Evolutionary conservation across 306 rosid genomes (phyloP).

Genomic region (Cicer yamashitae): DNA sequence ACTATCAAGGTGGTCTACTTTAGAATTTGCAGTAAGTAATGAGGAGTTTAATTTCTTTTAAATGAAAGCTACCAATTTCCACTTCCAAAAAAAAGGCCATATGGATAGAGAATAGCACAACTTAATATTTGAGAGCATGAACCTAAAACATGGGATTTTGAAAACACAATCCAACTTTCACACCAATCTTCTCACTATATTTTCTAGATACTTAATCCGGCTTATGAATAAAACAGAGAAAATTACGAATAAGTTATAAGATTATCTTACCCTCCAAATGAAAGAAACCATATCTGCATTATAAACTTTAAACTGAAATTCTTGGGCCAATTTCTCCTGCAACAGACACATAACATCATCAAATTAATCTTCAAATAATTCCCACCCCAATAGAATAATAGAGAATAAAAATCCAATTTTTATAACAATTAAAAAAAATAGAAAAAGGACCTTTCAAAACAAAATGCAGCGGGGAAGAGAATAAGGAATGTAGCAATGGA

Average conservation of each 20-base stretch:
- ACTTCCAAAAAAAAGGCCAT: too few species aligned
- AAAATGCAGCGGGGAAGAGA: conserved; percentile 69
- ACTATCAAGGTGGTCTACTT: too few species aligned
- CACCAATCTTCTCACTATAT: not conserved
- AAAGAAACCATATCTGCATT: conserved; percentile 58
- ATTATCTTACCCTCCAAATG: conserved; percentile 78
- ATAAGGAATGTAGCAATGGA: conserved; percentile 68
- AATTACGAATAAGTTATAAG: not conserved
- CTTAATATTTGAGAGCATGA: not conserved
- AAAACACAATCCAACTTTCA: not conserved
- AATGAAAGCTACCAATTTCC: too few species aligned
- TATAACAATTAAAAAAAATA: not conserved
- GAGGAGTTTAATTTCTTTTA: too few species aligned
- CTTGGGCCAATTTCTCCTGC: conserved; percentile 79
- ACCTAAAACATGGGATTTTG: not conserved
- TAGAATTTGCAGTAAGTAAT: too few species aligned
- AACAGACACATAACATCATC: conserved; percentile 16
- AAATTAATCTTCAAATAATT: not conserved
- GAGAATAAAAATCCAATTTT: not conserved
- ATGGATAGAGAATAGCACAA: too few species aligned
- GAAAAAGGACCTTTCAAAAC: conserved; percentile 70
- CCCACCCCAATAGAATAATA: not conserved
- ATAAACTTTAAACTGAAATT: conserved; percentile 53
- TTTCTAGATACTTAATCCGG: not conserved
- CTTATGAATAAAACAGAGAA: not conserved